Percentiles rank a stretch among this genome's conserved stretches.
These are phyloP conservation scores for Cucurbita pepo DNA, from an alignment of 306 rosid species.

Conservation along the genomic window DNA sequence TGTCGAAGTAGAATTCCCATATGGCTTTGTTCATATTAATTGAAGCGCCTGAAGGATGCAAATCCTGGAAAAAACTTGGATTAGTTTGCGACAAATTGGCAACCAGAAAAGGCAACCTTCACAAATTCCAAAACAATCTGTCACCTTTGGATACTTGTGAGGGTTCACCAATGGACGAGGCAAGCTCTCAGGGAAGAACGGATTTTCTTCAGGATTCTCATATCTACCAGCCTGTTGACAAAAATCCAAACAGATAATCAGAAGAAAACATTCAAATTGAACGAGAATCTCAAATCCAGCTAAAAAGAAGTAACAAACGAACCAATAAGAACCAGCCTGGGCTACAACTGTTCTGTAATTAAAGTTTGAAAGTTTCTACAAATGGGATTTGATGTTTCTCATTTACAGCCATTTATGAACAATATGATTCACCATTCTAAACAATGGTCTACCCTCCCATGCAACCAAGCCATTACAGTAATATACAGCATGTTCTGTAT, in stretches of 20 bases:
- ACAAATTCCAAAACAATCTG: not conserved
- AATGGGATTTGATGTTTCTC: not conserved
- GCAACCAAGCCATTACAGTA: not conserved
- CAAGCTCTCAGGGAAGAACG: slow-evolving; percentile 52
- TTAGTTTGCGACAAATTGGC: slow-evolving; percentile 4
- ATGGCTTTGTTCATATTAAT: slow-evolving; percentile 53
- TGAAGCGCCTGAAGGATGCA: slow-evolving; percentile 56
- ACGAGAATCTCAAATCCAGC: not conserved
- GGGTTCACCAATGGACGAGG: slow-evolving; percentile 36
- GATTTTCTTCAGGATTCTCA: slow-evolving; percentile 61
- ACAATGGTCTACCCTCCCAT: not conserved
- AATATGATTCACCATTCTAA: not conserved
- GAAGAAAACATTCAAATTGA: not conserved
- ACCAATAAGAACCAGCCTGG: not conserved
- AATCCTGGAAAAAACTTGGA: slow-evolving; percentile 25
- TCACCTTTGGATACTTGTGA: slow-evolving; percentile 39
- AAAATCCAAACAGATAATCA: not conserved
- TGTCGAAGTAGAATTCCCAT: slow-evolving; percentile 49
- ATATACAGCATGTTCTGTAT: not conserved
- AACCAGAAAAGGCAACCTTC: not conserved
- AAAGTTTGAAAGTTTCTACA: not conserved
- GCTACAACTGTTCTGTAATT: not conserved
- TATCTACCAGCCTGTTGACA: slow-evolving; percentile 64
- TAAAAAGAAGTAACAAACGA: not conserved
- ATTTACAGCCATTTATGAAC: not conserved